Evolutionary conservation across 257 asterid species (phyloP).

Genomic region (Nicotiana knightiana): DNA sequence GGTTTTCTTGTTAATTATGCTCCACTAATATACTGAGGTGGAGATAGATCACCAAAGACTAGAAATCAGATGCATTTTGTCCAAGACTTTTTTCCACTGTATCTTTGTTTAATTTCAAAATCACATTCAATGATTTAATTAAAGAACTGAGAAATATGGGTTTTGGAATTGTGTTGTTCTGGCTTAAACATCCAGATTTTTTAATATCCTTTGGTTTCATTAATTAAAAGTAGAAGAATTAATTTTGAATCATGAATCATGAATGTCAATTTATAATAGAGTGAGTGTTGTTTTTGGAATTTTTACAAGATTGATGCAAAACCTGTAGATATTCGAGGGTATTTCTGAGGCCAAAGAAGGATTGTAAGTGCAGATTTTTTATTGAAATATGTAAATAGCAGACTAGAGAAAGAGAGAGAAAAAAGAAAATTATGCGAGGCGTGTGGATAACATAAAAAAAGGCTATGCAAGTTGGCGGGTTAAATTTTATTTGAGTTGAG

Average conservation of each 20-base stretch:
- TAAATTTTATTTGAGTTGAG: no score
- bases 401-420: not conserved
- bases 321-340: not conserved
- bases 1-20: no score
- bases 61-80: no score
- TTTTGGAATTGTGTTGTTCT: not conserved
- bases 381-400: not conserved
- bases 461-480: no score
- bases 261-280: not conserved
- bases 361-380: not conserved
- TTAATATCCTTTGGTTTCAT: not conserved
- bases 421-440: not conserved
- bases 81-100: no score
- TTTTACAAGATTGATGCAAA: not conserved
- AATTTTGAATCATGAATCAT: not conserved
- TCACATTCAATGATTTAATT: not conserved
- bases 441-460: no score
- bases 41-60: no score
- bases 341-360: not conserved
- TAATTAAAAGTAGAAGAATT: not conserved
- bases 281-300: not conserved
- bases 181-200: not conserved
- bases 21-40: no score
- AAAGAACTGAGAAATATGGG: no score
- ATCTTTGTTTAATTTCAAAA: no score